These are phyloP conservation scores for Ceratocystis albifundus DNA, from an alignment of 2,329 filamentous ascomycete genomes.

Conservation along the genomic window DNA sequence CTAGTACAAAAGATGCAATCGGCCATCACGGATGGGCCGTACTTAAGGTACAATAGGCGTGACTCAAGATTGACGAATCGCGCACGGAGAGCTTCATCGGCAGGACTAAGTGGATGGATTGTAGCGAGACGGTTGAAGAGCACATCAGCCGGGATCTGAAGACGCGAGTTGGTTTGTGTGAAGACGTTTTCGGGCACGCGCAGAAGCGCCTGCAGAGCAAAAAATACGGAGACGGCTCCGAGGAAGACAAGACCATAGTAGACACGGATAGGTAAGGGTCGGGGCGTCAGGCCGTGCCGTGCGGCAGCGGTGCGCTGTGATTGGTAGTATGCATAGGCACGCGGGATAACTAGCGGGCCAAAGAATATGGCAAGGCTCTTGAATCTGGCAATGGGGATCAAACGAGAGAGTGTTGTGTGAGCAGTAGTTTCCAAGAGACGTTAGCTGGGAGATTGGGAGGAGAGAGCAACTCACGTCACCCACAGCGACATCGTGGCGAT, in stretches of 20 bases:
- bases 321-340: constrained; percentile 53
- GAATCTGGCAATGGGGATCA: constrained; percentile 32
- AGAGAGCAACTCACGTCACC: constrained; percentile 20
- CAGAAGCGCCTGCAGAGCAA: constrained; percentile 53
- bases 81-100: constrained; percentile 53
- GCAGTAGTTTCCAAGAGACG: not conserved
- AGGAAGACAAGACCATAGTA: constrained; percentile 51
- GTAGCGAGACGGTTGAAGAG: constrained; percentile 64
- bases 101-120: constrained; percentile 45
- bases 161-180: constrained; percentile 59
- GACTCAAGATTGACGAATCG: constrained; percentile 62
- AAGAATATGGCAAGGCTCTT: constrained; percentile 50
- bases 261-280: constrained; percentile 43
- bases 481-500: constrained; percentile 20
- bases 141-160: constrained; percentile 75
- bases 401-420: not conserved
- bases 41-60: constrained; percentile 70
- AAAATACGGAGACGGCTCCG: constrained; percentile 35
- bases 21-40: constrained; percentile 61
- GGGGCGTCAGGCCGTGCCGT: constrained; percentile 35
- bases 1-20: constrained; percentile 71
- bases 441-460: not conserved
- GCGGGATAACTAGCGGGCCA: constrained; percentile 60
- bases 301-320: constrained; percentile 36
- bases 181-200: constrained; percentile 74